Percentiles rank a stretch among this genome's conserved stretches.
These are phyloP conservation scores for Neurospora hispaniola DNA, from an alignment of 495 filamentous ascomycete genomes.

Conservation along the genomic window DNA sequence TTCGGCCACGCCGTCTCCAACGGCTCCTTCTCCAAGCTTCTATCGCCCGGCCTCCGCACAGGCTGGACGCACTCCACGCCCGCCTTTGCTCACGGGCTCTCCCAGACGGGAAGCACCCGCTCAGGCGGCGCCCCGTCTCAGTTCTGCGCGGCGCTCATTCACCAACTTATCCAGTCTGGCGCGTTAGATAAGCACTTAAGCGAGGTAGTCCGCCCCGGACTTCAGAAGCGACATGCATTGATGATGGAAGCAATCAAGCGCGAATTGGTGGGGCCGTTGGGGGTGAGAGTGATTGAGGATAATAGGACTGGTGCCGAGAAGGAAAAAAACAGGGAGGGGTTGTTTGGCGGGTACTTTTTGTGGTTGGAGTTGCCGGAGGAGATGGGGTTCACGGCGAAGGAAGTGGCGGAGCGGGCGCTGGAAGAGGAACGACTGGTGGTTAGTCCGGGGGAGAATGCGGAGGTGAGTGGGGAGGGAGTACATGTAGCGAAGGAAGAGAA, in stretches of 20 bases:
- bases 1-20: conserved; percentile 75
- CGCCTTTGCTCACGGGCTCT: conserved; percentile 55
- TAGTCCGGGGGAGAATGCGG: conserved; percentile 54
- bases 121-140: conserved; percentile 74
- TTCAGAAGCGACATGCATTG: conserved; percentile 44
- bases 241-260: conserved; percentile 23
- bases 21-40: conserved; percentile 75
- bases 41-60: conserved; percentile 65
- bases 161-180: conserved; percentile 35
- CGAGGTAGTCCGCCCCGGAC: conserved; percentile 35
- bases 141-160: conserved; percentile 53
- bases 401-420: conserved; percentile 44
- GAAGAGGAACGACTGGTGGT: conserved; percentile 51
- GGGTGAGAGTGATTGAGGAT: conserved; percentile 31
- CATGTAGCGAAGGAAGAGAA: conserved; percentile 18
- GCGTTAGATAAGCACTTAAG: conserved; percentile 36
- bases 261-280: conserved; percentile 22
- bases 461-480: conserved; percentile 46
- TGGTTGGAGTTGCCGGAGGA: conserved; percentile 56
- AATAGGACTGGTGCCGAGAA: not conserved
- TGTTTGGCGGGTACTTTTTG: conserved; percentile 69
- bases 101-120: conserved; percentile 56
- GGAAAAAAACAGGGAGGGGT: not conserved
- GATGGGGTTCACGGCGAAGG: conserved; percentile 33
- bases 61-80: conserved; percentile 72